Base-by-base conservation (phyloP, 345 rosid genomes). In the Corymbia maculata region DNA sequence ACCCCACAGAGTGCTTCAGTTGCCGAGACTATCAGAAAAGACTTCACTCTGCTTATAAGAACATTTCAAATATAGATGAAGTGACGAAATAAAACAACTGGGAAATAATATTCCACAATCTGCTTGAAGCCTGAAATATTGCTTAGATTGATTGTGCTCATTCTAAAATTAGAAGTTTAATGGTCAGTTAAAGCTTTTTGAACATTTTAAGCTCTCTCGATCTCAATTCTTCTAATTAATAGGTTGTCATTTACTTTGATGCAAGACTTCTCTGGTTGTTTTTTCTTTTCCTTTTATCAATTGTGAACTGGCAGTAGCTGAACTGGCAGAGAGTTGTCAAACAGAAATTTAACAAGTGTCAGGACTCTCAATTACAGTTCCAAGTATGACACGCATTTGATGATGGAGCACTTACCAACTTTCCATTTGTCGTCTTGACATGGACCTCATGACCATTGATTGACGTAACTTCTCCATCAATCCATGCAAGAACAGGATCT, bases 401-500 rank as follows among this genome's bases (percentile, higher is more conserved):
- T 51, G 82, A 75, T 51, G 52, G 12, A 13, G 42, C 85, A 90
- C 97, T 93, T 89, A 95, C 97, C 14, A 88, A 91, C 92, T 92
- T 95, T 57, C 98, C 95, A 79, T 93, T 90, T 11, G 89, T 91
- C 24, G 94, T 94, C 42, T n/a, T 88, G 70, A 93, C 95, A 87
- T 89, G 95, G 92, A 94, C 91, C 53, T 91, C 92, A 6, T 87
- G 86, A 86, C 97, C 95, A 80, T 88, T 90, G 79, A 96, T 94
- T 53, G 90, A 90, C 52, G 91, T 90, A 26, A 96, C 97, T 93
- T 94, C 93, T 19, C 97, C 98, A 91, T 94, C 93, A 80, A 92
- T 87, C 98, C 98, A 95, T 51, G 98, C 97, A 89, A 93, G 92
- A 61, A 86, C 92, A 50, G 95, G 93, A 93, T 96, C 98, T 90